phyloP scores from a whole-genome alignment of 371 early-diverging fungal genomes.

The Apophysomyces sp. region DNA sequence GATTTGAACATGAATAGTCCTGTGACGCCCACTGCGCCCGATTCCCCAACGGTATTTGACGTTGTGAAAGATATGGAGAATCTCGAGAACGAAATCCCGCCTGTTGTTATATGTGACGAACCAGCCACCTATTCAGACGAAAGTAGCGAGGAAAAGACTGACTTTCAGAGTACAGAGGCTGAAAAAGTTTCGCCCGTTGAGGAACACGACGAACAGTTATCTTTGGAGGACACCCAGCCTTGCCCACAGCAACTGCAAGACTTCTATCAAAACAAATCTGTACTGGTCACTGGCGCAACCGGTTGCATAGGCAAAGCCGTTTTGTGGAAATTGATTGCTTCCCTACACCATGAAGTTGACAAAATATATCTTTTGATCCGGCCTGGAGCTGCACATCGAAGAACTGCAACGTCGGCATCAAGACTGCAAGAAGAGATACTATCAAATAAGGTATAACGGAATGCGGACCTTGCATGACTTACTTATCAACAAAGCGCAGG shows the following conservation, averaged over 20 bases:
- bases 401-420: slow-evolving; percentile 11
- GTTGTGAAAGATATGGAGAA: slow-evolving; percentile 42
- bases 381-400: slow-evolving; percentile 17
- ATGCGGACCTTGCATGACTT: neutral
- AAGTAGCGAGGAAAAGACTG: neutral
- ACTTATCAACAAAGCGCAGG: slow-evolving; percentile 16
- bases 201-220: neutral
- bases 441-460: slow-evolving; percentile 35
- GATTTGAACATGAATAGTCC: slow-evolving; percentile 29
- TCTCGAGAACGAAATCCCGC: slow-evolving; percentile 18
- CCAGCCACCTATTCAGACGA: neutral
- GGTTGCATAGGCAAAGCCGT: slow-evolving; percentile 66
- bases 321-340: slow-evolving; percentile 50
- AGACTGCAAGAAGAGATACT: slow-evolving; percentile 45
- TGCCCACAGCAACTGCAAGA: slow-evolving; percentile 9
- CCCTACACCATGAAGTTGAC: slow-evolving; percentile 25
- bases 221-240: neutral
- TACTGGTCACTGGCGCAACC: slow-evolving; percentile 63
- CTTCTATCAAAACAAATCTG: slow-evolving; percentile 36
- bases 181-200: neutral
- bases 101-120: slow-evolving; percentile 13
- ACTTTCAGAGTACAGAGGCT: neutral
- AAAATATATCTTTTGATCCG: slow-evolving; percentile 39
- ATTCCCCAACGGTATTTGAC: slow-evolving; percentile 47
- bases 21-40: slow-evolving; percentile 25